phyloP scores from a whole-genome alignment of 140 eudicot genomes.

The Senecio squalidus region DNA sequence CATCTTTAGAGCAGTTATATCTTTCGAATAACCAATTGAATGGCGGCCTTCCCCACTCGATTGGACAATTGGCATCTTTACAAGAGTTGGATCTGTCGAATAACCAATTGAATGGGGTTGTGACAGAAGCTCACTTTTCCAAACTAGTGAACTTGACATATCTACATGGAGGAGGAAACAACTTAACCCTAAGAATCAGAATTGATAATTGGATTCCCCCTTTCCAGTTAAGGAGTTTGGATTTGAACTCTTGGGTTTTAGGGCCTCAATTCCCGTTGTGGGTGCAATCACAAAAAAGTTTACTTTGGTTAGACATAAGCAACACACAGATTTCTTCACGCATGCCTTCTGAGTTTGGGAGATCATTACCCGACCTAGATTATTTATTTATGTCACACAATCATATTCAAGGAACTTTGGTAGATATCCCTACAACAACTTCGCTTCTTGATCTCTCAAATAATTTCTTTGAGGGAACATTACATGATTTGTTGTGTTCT shows the following conservation, averaged over 20 bases:
- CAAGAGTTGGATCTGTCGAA: not conserved
- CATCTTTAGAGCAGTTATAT: not conserved
- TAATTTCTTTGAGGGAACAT: constrained; percentile 16
- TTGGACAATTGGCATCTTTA: constrained; percentile 13
- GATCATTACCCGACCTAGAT: not conserved
- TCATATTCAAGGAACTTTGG: not conserved
- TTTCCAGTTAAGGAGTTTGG: not conserved
- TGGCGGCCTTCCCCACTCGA: not conserved
- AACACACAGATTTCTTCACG: constrained; percentile 5
- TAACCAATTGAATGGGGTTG: constrained; percentile 14
- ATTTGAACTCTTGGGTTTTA: constrained; percentile 7
- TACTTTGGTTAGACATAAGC: not conserved
- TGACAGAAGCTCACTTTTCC: constrained; percentile 28
- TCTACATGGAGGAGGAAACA: not conserved
- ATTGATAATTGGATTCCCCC: constrained; percentile 20
- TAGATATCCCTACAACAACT: not conserved
- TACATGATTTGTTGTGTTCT: constrained; percentile 23
- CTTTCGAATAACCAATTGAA: constrained; percentile 16
- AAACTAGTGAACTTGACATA: constrained; percentile 11
- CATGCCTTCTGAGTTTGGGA: constrained; percentile 27
- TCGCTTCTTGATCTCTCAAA: constrained; percentile 13
- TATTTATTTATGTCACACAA: constrained; percentile 10
- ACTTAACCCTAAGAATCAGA: not conserved
- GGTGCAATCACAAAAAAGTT: constrained; percentile 11
- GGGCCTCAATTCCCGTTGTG: constrained; percentile 7